phyloP scores from a whole-genome alignment of 768 basidiomycete species.

The Macrocybe gigantea region DNA sequence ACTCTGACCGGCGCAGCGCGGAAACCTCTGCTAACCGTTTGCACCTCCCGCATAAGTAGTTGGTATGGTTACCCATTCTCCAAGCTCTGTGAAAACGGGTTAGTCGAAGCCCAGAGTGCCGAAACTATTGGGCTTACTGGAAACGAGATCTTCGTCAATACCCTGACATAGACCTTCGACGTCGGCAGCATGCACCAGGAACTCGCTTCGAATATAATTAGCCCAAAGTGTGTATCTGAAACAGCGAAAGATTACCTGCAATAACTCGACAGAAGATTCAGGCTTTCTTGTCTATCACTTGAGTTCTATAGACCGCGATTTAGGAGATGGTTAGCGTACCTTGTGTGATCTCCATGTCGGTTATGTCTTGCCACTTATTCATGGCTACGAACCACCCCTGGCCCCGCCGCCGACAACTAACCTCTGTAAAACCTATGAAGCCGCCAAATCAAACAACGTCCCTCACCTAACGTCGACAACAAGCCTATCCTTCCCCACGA shows the following conservation, averaged over 20 bases:
- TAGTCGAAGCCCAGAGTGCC: constrained; percentile 1
- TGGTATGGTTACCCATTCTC: constrained; percentile 87
- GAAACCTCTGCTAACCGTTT: constrained; percentile 45
- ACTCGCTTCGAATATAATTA: constrained; percentile 54
- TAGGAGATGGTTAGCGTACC: constrained; percentile 34
- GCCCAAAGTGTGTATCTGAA: neutral
- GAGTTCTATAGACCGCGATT: neutral
- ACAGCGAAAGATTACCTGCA: constrained; percentile 52
- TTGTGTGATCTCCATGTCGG: constrained; percentile 87
- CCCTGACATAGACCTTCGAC: constrained; percentile 97
- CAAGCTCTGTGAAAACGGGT: constrained; percentile 52
- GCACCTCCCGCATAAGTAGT: constrained; percentile 98
- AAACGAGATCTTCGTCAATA: constrained; percentile 85
- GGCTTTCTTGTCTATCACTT: constrained; percentile 48
- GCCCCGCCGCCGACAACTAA: constrained; percentile 77
- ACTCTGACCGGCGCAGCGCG: neutral
- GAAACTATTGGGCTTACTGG: constrained; percentile 41
- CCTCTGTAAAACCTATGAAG: neutral
- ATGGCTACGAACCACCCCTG: constrained; percentile 90
- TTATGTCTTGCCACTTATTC: constrained; percentile 98
- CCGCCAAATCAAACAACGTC: neutral
- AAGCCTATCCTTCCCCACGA: constrained; percentile 77
- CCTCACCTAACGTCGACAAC: constrained; percentile 92
- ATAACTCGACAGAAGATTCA: constrained; percentile 69
- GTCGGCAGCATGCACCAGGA: constrained; percentile 96